Conservation (phyloP, 192 early-diverging fungal genomes). For the Linnemannia hyalina region DNA sequence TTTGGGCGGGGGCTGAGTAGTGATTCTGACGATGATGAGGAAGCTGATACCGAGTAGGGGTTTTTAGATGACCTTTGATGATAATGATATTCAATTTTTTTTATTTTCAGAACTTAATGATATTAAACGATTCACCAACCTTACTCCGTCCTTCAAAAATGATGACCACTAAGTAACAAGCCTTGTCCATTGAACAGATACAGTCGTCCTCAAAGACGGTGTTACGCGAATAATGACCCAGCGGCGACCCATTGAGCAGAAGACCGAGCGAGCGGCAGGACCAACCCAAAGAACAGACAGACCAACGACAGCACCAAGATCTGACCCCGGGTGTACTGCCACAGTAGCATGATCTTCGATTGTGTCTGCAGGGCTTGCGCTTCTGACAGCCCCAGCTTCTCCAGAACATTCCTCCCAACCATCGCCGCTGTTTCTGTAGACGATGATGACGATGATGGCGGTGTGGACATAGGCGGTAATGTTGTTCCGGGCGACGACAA, state of each 20-base stretch:
- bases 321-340: background rate
- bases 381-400: conserved; percentile 1
- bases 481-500: background rate
- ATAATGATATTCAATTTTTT: too few species aligned
- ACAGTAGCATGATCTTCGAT: background rate
- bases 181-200: too few species aligned
- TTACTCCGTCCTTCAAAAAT: too few species aligned
- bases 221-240: too few species aligned
- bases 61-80: too few species aligned
- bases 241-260: background rate
- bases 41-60: conserved; percentile 14
- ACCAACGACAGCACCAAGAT: conserved; percentile 17
- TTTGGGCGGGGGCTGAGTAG: conserved; percentile 20
- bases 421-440: background rate
- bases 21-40: conserved; percentile 35
- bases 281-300: conserved; percentile 26
- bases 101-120: too few species aligned
- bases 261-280: conserved; percentile 15
- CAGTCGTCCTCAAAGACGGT: too few species aligned
- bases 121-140: too few species aligned
- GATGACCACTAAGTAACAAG: too few species aligned
- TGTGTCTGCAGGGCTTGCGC: background rate
- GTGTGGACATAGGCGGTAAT: background rate
- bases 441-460: too few species aligned
- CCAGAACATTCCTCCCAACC: background rate